These are phyloP conservation scores for Trichoderma brevicompactum DNA, from an alignment of 2,329 filamentous ascomycete species.

Conservation along the genomic window DNA sequence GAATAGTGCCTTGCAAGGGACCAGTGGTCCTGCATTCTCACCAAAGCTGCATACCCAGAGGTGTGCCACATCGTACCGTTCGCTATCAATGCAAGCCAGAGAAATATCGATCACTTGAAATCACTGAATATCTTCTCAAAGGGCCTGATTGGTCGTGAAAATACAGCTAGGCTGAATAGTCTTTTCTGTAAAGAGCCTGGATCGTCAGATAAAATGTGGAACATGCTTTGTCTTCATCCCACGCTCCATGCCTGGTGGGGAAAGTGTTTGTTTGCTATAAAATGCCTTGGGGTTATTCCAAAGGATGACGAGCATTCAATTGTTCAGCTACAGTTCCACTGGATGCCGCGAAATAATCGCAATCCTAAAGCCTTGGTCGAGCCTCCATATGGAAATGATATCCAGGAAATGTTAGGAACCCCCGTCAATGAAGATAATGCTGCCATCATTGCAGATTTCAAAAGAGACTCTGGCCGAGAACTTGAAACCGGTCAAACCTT, in stretches of 20 bases:
- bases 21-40: neutral
- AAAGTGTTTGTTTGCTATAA: neutral
- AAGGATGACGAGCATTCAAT: neutral
- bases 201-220: neutral
- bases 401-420: neutral
- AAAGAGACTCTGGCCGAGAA: too few species aligned
- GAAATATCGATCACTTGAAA: neutral
- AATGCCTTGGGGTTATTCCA: neutral
- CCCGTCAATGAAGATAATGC: neutral
- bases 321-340: slow-evolving; percentile 10
- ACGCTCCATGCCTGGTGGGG: neutral
- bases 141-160: neutral
- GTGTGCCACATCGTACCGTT: neutral
- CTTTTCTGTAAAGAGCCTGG: neutral
- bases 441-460: too few species aligned
- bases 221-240: neutral
- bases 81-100: neutral
- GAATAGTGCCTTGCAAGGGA: neutral
- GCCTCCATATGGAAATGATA: neutral
- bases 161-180: neutral
- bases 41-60: neutral
- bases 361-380: neutral
- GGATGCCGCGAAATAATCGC: slow-evolving; percentile 3
- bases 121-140: too few species aligned
- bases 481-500: too few species aligned